Evolutionary conservation across 1,284 basidiomycete genomes (phyloP).

Genomic region (Coniferiporia sulphurascens): DNA sequence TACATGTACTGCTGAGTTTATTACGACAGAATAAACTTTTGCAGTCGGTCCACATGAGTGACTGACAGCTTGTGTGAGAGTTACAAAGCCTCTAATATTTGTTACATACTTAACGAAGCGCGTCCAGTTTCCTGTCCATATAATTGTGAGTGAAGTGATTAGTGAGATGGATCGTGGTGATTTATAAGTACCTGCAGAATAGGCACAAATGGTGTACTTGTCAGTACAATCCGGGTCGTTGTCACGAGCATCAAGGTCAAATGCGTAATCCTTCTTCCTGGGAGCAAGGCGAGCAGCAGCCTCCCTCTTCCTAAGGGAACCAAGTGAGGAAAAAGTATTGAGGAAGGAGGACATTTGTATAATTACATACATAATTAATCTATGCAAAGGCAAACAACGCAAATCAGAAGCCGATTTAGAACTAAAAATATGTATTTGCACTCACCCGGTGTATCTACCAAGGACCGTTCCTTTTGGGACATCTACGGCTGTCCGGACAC

Average conservation of each 20-base stretch:
- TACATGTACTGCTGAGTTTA: constrained; percentile 54
- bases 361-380: constrained; percentile 25
- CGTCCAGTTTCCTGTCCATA: constrained; percentile 59
- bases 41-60: constrained; percentile 64
- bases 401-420: background rate
- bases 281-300: constrained; percentile 11
- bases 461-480: constrained; percentile 50
- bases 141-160: background rate
- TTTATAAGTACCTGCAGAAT: constrained; percentile 36
- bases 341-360: background rate
- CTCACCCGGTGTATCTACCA: constrained; percentile 60
- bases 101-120: constrained; percentile 61
- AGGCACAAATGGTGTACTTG: constrained; percentile 46
- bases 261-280: constrained; percentile 37
- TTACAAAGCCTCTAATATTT: background rate
- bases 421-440: constrained; percentile 4
- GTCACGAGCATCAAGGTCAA: constrained; percentile 52
- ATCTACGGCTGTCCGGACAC: constrained; percentile 37
- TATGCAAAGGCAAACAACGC: constrained; percentile 2
- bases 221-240: constrained; percentile 28
- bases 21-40: constrained; percentile 50
- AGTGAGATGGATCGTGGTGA: background rate
- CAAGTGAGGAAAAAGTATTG: constrained; percentile 6
- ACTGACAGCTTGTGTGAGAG: constrained; percentile 30
- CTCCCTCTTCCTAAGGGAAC: constrained; percentile 39